Evolutionary conservation across 441 rosid species (phyloP), one percentile per base, ranked within the genome.

Genomic region (Biscutella laevigata): DNA sequence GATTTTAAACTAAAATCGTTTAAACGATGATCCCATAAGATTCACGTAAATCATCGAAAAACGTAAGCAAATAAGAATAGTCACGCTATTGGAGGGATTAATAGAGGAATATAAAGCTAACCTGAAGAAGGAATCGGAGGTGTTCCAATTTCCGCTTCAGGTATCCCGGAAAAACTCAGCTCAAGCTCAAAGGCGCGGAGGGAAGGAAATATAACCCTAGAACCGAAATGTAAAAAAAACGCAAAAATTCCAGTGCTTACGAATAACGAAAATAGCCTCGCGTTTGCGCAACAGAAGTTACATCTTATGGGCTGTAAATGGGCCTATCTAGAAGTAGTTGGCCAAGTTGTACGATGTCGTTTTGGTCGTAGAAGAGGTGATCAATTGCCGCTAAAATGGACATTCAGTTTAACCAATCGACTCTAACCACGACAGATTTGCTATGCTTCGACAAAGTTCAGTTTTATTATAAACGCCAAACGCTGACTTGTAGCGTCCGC

Each of bases 121-220:
- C 74, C 74, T 57, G 45, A 8, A 27, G 58, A 29, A 37, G 36
- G 0, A 14, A 4, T 17, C 29, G 35, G 49, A 14, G 55, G 19
- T 8, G 13, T 26, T 26, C 2, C 11, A 3, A 9, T 7, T 20
- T 14, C 29, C 16, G 29, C 11, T 34, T 3, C 16, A 2, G 43
- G n/a, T 11, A 12, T 43, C 63, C 34, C 14, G 42, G 40, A 40
- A 12, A 42, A 47, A 34, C 43, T 52, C 36, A 44, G 49, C 30
- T 58, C 43, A 30, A 28, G 46, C 55, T 20, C 16, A 24, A n/a
- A n/a, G 34, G 65, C 35, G 57, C 61, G 71, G 56, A 33, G 46
- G 41, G 42, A 32, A 39, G 47, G 21, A 35, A 25, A 30, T 4
- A 12, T 24, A 61, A 62, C 72, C 81, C 72, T 53, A 70, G 52